These are phyloP conservation scores for Amphicarpaea edgeworthii DNA, from an alignment of 306 rosid genomes.

Conservation along the genomic window DNA sequence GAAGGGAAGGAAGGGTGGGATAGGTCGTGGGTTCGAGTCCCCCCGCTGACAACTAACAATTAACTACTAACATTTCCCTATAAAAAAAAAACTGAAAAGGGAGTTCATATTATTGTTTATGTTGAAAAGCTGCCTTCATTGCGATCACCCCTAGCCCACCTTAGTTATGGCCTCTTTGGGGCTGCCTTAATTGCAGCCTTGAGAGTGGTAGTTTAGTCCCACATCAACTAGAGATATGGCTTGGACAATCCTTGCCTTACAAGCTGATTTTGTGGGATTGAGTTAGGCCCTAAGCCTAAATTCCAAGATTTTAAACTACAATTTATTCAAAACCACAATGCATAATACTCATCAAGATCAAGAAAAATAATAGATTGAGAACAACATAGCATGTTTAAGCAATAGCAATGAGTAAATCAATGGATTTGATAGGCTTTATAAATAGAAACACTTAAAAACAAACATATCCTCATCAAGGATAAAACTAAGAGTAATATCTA, in stretches of 20 bases:
- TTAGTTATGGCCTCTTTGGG: too few species aligned
- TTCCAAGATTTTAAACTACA: slow-evolving; percentile 3
- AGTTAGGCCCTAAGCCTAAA: background rate
- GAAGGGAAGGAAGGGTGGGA: too few species aligned
- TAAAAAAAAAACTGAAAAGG: too few species aligned
- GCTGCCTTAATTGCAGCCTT: background rate
- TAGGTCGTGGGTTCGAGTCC: too few species aligned
- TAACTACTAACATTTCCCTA: too few species aligned
- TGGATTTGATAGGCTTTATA: slow-evolving; percentile 35
- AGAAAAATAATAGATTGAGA: slow-evolving; percentile 28
- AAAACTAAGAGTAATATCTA: slow-evolving; percentile 34
- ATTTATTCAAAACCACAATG: slow-evolving; percentile 22
- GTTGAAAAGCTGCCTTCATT: background rate
- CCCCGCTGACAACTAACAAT: too few species aligned
- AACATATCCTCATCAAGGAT: slow-evolving; percentile 29
- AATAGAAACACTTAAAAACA: slow-evolving; percentile 29
- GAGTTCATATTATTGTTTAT: too few species aligned
- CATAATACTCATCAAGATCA: slow-evolving; percentile 30
- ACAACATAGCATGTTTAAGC: slow-evolving; percentile 26
- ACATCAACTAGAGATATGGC: background rate
- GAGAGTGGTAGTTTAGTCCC: background rate
- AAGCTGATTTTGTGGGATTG: background rate
- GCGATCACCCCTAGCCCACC: background rate
- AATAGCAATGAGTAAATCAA: slow-evolving; percentile 33
- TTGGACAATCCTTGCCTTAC: background rate